These are phyloP conservation scores for Candida sp. DNA, from an alignment of 1,139 yeast genomes.

Conservation along the genomic window DNA sequence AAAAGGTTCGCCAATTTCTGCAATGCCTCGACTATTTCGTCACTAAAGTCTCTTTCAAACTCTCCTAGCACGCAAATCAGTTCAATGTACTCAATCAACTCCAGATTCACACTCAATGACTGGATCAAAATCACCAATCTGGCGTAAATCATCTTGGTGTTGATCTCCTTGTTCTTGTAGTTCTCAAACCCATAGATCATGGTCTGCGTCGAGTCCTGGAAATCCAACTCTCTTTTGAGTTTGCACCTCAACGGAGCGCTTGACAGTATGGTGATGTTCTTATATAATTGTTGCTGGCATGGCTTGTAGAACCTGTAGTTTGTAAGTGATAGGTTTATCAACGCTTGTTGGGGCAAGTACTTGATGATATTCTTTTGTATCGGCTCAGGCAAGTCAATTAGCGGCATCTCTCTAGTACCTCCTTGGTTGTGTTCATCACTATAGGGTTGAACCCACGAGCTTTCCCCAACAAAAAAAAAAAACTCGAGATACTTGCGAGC, in stretches of 20 bases:
- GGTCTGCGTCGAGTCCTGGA: conserved; percentile 26
- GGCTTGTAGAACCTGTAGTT: conserved; percentile 41
- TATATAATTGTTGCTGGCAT: conserved; percentile 33
- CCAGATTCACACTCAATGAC: conserved; percentile 32
- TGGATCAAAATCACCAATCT: conserved; percentile 29
- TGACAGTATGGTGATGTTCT: conserved; percentile 27
- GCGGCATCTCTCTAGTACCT: neutral
- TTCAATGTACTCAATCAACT: conserved; percentile 24
- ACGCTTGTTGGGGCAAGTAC: conserved; percentile 37
- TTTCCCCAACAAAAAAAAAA: conserved; percentile 1
- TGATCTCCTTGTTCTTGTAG: too few relatives aligned
- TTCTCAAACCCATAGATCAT: conserved; percentile 30
- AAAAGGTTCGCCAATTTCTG: conserved; percentile 12
- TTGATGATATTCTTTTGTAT: conserved; percentile 18
- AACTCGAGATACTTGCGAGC: too few relatives aligned
- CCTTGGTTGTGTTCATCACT: neutral
- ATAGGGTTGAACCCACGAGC: neutral
- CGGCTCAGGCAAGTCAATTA: neutral
- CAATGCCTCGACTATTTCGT: conserved; percentile 13
- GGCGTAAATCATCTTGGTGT: conserved; percentile 30
- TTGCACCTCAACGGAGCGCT: conserved; percentile 23
- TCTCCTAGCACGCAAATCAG: conserved; percentile 25
- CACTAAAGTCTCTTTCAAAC: neutral
- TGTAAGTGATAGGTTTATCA: conserved; percentile 38
- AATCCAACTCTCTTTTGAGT: conserved; percentile 23